Base-by-base conservation (phyloP, 768 basidiomycete species). In the Macrolepiota dolichaula region DNA sequence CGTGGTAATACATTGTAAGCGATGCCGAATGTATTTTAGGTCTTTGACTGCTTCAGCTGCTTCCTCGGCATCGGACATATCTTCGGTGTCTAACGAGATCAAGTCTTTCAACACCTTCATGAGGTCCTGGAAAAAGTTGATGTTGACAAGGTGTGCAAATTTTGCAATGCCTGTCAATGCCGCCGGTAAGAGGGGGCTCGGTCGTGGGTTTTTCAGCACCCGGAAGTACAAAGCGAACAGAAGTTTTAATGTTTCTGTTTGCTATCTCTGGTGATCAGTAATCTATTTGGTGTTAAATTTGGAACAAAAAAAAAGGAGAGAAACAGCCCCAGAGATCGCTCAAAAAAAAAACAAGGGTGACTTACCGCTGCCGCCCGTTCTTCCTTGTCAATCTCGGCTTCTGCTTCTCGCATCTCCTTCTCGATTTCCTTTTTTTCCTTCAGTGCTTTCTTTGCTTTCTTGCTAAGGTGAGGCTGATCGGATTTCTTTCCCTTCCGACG, bases 91-190 rank as follows among this genome's bases (percentile, higher is more conserved):
- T 29, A 84, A 85, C 55, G 77, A 69, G 67, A 96, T 85, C 61
- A 96, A 82, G 61, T 81, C 81, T 75, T 91, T 91, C 36, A 99
- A 79, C 4, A 95, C 92, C 57, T 85, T 80, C 79, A 99, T 83
- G 51, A 99, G 80, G 75, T 99, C 97, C 69, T 89, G 88, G 85
- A 98, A 99, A 77, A 99, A 98, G 72, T 99, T 96, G 67, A 98
- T 85, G 74, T 97, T 99, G 72, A 99, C 94, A 61, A 98, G 85
- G 71, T 98, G 97, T 0, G 96, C 90, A 70, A 93, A 98, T 76
- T 86, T 88, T 2, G 95, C 87, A 67, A 98, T 91, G 63, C 97
- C 97, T 68, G 90, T 88, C 64, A 99, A 80, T 46, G 95, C 96
- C 35, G 91, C 84, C 22, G 94, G 88, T 13, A 98, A 81, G 9